Conservation (phyloP, 257 asterid species). For the Mitragyna speciosa region DNA sequence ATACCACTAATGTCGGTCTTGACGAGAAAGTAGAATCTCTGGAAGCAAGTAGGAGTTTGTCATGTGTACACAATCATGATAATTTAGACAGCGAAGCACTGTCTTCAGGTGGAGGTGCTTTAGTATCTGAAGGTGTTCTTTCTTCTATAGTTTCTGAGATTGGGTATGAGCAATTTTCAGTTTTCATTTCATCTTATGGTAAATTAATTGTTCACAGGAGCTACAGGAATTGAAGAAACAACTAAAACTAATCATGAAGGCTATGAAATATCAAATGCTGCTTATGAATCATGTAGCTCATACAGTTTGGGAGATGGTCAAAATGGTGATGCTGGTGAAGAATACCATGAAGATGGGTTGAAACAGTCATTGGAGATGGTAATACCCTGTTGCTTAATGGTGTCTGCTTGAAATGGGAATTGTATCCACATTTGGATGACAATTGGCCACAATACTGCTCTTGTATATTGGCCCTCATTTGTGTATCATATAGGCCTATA, state of each 20-base stretch:
- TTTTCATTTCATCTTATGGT: background rate
- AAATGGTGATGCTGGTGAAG: slow-evolving; percentile 34
- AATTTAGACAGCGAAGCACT: slow-evolving; percentile 30
- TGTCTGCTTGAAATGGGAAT: slow-evolving; percentile 13
- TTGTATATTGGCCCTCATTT: background rate
- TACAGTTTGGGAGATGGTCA: slow-evolving; percentile 31
- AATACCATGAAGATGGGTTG: slow-evolving; percentile 36
- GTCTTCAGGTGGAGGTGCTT: slow-evolving; percentile 24
- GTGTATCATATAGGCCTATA: background rate
- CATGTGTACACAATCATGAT: slow-evolving; percentile 30
- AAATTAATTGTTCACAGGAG: slow-evolving; percentile 22
- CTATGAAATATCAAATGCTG: slow-evolving; percentile 23
- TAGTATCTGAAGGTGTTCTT: slow-evolving; percentile 47
- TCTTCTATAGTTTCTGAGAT: slow-evolving; percentile 2
- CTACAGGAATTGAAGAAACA: slow-evolving; percentile 39
- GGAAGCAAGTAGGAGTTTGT: slow-evolving; percentile 14
- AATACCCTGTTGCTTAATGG: slow-evolving; percentile 20
- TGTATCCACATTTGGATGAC: background rate
- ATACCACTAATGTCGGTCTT: slow-evolving; percentile 25
- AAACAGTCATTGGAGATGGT: slow-evolving; percentile 37
- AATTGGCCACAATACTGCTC: background rate
- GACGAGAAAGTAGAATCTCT: slow-evolving; percentile 38
- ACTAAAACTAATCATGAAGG: slow-evolving; percentile 33
- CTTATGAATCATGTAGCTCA: slow-evolving; percentile 26
- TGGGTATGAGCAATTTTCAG: slow-evolving; percentile 2